phyloP scores from a whole-genome alignment of 257 asterid species.

The Lycium ferocissimum region DNA sequence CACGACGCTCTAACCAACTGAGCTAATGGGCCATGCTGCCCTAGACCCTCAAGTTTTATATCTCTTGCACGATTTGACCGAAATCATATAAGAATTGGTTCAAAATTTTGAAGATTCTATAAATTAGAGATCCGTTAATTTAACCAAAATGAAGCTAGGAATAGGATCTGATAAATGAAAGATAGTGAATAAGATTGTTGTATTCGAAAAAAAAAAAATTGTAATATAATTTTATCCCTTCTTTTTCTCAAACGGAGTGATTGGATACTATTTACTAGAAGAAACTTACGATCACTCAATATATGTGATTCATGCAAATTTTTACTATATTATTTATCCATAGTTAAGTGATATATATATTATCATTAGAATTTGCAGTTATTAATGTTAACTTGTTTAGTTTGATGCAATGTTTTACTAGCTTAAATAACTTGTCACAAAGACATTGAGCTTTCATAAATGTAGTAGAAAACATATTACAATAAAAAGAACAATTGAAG shows the following conservation, averaged over 20 bases:
- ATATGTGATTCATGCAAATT: no score
- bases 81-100: background rate
- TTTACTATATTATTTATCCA: no score
- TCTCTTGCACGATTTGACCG: background rate
- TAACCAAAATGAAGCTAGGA: background rate
- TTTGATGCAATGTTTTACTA: background rate
- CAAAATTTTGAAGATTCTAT: background rate
- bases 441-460: background rate
- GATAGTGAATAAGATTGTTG: background rate
- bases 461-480: background rate
- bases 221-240: background rate
- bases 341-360: no score
- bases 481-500: no score
- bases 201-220: background rate
- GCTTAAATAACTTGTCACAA: background rate
- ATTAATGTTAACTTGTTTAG: background rate
- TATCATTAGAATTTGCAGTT: no score
- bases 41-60: no score
- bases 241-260: background rate
- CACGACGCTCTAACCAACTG: slow-evolving; percentile 57
- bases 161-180: background rate
- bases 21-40: background rate
- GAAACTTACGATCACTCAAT: no score
- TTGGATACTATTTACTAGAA: no score
- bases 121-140: background rate